Evolutionary conservation across 495 filamentous ascomycete species (phyloP).

Genomic region (Penicillium arizonense): DNA sequence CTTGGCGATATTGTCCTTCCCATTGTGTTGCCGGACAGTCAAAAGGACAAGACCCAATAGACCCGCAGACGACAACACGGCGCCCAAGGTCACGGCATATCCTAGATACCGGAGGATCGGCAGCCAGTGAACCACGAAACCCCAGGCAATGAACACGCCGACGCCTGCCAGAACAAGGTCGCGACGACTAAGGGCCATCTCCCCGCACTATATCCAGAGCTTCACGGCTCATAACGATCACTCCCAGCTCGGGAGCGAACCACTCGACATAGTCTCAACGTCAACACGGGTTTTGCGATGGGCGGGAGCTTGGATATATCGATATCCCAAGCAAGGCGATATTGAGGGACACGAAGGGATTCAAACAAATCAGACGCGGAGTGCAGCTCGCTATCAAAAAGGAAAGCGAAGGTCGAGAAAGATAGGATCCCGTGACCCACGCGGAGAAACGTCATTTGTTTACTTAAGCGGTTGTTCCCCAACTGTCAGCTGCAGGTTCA

Average conservation of each 20-base stretch:
- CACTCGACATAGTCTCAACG: constrained; percentile 12
- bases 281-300: not conserved
- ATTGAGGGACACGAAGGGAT: not conserved
- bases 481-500: not conserved
- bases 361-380: not conserved
- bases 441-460: constrained; percentile 28
- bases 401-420: constrained; percentile 1
- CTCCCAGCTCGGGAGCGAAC: constrained; percentile 20
- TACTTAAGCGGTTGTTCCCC: constrained; percentile 25
- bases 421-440: constrained; percentile 17
- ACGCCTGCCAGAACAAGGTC: constrained; percentile 69
- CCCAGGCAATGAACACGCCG: constrained; percentile 81
- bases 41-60: constrained; percentile 57
- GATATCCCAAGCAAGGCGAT: not conserved
- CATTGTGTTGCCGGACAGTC: constrained; percentile 52
- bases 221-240: constrained; percentile 36
- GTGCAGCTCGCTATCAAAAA: not conserved
- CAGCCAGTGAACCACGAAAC: constrained; percentile 73
- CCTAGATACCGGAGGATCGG: constrained; percentile 76
- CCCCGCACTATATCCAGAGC: constrained; percentile 25
- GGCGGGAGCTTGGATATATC: not conserved
- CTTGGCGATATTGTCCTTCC: constrained; percentile 23
- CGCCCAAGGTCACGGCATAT: constrained; percentile 72
- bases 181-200: constrained; percentile 77
- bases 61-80: constrained; percentile 50